Conservation (phyloP, 108 stramenopile species). For the Cyclotella choctawhatcheeana region DNA sequence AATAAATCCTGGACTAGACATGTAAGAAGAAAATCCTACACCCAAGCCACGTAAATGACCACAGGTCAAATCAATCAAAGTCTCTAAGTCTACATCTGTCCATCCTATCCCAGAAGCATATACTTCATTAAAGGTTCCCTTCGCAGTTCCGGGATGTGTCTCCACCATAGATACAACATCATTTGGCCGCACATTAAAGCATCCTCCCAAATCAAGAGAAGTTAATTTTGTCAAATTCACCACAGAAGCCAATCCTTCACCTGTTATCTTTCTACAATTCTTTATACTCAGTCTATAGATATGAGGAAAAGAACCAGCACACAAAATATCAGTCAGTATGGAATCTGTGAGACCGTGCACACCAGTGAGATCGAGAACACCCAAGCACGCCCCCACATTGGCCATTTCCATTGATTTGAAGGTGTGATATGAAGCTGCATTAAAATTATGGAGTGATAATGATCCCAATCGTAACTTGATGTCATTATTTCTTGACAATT, state of each 20-base stretch:
- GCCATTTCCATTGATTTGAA: constrained; percentile 63
- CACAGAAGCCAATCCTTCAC: constrained; percentile 38
- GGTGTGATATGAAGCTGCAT: constrained; percentile 54
- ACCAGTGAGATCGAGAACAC: constrained; percentile 73
- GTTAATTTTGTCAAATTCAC: constrained; percentile 41
- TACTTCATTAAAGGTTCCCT: constrained; percentile 51
- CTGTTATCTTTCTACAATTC: constrained; percentile 81
- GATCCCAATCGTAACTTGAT: constrained; percentile 43
- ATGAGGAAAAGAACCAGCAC: constrained; percentile 44
- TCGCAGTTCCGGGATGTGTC: constrained; percentile 31
- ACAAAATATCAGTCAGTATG: constrained; percentile 40
- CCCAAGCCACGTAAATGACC: constrained; percentile 59
- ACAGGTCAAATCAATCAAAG: constrained; percentile 43
- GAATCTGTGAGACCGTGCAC: constrained; percentile 67
- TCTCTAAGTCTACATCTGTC: constrained; percentile 63
- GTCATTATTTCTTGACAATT: not conserved
- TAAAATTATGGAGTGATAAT: constrained; percentile 72
- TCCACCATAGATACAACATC: constrained; percentile 49
- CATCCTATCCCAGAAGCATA: constrained; percentile 80
- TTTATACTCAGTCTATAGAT: constrained; percentile 71
- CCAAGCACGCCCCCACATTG: constrained; percentile 60
- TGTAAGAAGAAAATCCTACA: constrained; percentile 62
- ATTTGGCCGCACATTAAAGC: constrained; percentile 63
- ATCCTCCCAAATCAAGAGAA: constrained; percentile 74
- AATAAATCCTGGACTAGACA: constrained; percentile 62